phyloP scores from a whole-genome alignment of 2,329 filamentous ascomycete genomes.

The Magnaporthales sp. region DNA sequence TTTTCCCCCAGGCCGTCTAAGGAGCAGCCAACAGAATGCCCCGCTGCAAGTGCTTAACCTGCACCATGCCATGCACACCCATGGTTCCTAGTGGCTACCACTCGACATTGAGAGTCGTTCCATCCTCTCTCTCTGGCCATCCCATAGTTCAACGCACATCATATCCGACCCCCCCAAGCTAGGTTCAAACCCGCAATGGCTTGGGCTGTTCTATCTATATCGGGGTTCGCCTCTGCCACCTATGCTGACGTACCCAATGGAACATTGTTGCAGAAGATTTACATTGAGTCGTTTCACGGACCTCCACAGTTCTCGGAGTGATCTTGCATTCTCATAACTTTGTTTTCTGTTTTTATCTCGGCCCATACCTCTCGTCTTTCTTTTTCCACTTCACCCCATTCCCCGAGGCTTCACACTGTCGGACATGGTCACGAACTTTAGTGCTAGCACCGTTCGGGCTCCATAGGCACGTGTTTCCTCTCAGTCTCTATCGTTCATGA shows the following conservation, averaged over 20 bases:
- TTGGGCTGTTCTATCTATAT: background rate
- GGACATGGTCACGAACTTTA: background rate
- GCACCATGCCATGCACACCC: background rate
- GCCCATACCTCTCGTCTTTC: background rate
- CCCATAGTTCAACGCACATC: background rate
- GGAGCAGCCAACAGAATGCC: background rate
- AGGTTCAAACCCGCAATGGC: background rate
- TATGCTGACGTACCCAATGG: background rate
- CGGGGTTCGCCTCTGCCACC: background rate
- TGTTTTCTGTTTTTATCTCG: slow-evolving; percentile 1
- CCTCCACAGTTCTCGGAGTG: background rate
- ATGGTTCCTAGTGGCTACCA: background rate
- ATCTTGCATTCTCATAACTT: background rate
- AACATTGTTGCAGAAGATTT: background rate
- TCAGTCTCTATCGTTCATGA: background rate
- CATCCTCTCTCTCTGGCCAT: background rate
- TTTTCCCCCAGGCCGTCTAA: background rate
- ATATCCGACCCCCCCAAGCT: background rate
- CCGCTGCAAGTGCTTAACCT: background rate
- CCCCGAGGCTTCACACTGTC: background rate
- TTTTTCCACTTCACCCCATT: background rate
- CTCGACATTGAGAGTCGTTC: background rate
- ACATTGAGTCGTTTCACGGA: background rate
- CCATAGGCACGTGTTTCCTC: background rate
- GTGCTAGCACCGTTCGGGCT: background rate